Evolutionary conservation across 2,329 filamentous ascomycete species (phyloP), one percentile per base, ranked within the genome.

Genomic region (Cyphellophora europaea): DNA sequence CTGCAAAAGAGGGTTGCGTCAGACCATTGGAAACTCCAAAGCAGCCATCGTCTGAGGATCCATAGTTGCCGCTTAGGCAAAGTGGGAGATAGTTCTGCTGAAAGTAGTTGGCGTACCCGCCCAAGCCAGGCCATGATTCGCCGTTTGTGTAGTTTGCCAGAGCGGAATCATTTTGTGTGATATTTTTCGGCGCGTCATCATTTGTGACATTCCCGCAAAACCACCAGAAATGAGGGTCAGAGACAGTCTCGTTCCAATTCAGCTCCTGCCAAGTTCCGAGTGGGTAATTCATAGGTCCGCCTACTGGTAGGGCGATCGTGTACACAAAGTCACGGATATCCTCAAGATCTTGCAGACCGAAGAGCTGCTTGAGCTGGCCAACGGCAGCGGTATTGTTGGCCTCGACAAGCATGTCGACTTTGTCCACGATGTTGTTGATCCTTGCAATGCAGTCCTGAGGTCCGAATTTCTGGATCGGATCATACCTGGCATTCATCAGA

Each of bases 241-340:
- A 59, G 37, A 63, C 60, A 0, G 41, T 54, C 5, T 55, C 51
- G 19, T 54, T 49, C 69, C 69, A 73, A 37, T 65, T 68, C 6
- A 73, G 51, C 44, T 72, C 69, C 52, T 72, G 69, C 69, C 69
- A 72, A 4, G 69, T 72, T 15, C 54, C 56, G 0, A 62, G 67
- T 0, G 63, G 62, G 43, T 72, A 72, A 40, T 60, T 59, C 36
- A 68, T 59, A n/a, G 62, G 61, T 0, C 59, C 62, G n/a, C 62
- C 61, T 10, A 66, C 42, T 3, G 67, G 66, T 25, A 62, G 63
- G 1, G 62, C 65, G 38, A 71, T 70, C 1, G 63, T 61, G 41
- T 61, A 57, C 5, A 65, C 65, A 38, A 37, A 37, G 17, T 37
- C 35, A 12, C 29, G 11, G 16, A 62, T 47, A 39, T 64, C 63